Base-by-base conservation (phyloP, 1,284 basidiomycete species). In the Melampsora larici-populina region DNA sequence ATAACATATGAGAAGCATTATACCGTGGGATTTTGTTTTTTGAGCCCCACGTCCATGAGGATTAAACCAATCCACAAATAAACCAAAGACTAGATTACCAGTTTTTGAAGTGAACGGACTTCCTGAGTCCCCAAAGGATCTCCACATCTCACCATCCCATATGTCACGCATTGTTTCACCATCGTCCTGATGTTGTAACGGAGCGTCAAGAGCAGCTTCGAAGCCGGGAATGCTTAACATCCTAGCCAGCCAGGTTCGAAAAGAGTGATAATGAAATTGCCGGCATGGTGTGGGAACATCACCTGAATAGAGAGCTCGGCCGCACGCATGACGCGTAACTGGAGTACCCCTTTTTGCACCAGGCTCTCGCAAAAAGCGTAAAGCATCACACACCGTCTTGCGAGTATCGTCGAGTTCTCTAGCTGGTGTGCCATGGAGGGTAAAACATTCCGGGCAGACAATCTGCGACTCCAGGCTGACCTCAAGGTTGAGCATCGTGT, bases 71-170 rank as follows among this genome's bases (percentile, higher is more conserved):
- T n/a, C n/a, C n/a, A n/a, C n/a, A n/a, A n/a, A n/a, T n/a, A 51
- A 4, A n/a, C n/a, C n/a, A n/a, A n/a, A n/a, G 7, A 72, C 51
- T 33, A 72, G 58, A 60, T 72, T 72, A 21, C 62, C 72, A 18
- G 5, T 74, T 24, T 7, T 66, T 0, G 43, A 33, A 40, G 72
- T 66, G 29, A 36, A 74, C n/a, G 40, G 40, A 21, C 7, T 48
- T 36, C 63, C 72, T 18, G 40, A 11, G n/a, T n/a, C n/a, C 11
- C 21, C 48, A n/a, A 72, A 62, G n/a, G n/a, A n/a, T n/a, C n/a
- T n/a, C n/a, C n/a, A n/a, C n/a, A n/a, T n/a, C n/a, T n/a, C n/a
- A n/a, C 70, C 70, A 60, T 72, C 70, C 70, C 70, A 72, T 17
- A 72, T 63, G 58, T 72, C 70, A 26, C 17, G 36, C 40, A 72